These are phyloP conservation scores for Vigna reflexopilosa DNA, from an alignment of 306 rosid species.

Conservation along the genomic window DNA sequence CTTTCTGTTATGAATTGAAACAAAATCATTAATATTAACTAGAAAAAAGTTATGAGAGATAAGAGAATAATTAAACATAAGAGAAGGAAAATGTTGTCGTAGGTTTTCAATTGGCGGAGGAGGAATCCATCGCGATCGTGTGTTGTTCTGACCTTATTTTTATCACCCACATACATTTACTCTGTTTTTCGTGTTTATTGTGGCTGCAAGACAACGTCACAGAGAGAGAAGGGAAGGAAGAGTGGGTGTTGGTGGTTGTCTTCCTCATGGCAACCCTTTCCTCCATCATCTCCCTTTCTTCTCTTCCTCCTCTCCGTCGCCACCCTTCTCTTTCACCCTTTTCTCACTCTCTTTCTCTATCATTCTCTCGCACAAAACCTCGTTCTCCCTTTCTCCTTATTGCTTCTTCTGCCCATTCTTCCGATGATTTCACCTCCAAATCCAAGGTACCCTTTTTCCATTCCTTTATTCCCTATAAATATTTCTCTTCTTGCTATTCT, in stretches of 20 bases:
- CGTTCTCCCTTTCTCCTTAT: constrained; percentile 49
- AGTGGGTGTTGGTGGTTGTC: constrained; percentile 43
- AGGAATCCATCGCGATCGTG: background rate
- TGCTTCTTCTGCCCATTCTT: constrained; percentile 65
- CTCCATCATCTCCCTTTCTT: constrained; percentile 63
- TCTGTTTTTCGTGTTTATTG: constrained; percentile 12
- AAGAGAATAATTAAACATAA: background rate
- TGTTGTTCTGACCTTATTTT: background rate
- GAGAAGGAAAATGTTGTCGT: no score
- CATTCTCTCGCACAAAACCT: constrained; percentile 45
- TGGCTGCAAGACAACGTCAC: constrained; percentile 28
- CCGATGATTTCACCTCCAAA: constrained; percentile 58
- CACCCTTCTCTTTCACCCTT: constrained; percentile 25
- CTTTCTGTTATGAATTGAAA: no score
- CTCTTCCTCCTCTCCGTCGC: constrained; percentile 56
- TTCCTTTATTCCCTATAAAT: background rate
- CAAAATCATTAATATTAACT: no score
- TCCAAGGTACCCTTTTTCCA: constrained; percentile 55
- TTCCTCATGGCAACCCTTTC: constrained; percentile 76
- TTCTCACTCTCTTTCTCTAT: constrained; percentile 12
- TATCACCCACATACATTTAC: constrained; percentile 4
- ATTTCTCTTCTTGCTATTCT: background rate
- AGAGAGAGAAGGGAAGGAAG: constrained; percentile 36
- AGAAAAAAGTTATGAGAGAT: no score
- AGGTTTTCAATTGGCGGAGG: background rate